phyloP scores from a whole-genome alignment of 2,329 filamentous ascomycete species.

The Ophiocordyceps camponoti-leonardi region DNA sequence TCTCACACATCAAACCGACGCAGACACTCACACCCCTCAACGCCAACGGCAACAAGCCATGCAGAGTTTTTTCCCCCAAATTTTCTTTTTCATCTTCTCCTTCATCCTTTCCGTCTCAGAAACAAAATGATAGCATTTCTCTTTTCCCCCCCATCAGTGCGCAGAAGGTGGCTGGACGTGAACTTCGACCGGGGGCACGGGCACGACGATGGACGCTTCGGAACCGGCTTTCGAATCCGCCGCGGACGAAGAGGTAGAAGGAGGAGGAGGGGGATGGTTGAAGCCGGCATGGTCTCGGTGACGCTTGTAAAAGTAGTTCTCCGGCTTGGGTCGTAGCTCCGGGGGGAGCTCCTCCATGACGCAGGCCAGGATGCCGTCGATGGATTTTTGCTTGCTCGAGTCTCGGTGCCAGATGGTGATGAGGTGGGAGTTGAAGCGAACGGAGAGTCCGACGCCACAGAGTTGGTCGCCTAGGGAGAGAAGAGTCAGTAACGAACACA shows the following conservation, averaged over 20 bases:
- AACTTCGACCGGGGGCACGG: slow-evolving; percentile 8
- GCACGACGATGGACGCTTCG: not conserved
- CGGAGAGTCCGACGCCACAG: slow-evolving; percentile 73
- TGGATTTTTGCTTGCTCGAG: slow-evolving; percentile 59
- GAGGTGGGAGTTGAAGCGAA: slow-evolving; percentile 76
- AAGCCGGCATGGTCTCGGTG: slow-evolving; percentile 80
- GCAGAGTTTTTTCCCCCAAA: too few species aligned
- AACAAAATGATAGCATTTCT: too few species aligned
- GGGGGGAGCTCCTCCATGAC: slow-evolving; percentile 57
- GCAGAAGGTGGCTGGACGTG: slow-evolving; percentile 9
- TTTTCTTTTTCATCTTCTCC: too few species aligned
- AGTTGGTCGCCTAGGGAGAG: slow-evolving; percentile 54
- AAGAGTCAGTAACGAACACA: too few species aligned
- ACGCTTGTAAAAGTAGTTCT: slow-evolving; percentile 72
- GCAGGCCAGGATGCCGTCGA: slow-evolving; percentile 55
- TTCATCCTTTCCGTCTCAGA: too few species aligned
- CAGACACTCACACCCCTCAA: too few species aligned
- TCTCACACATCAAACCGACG: too few species aligned
- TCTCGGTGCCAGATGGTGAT: slow-evolving; percentile 92
- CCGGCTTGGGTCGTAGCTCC: slow-evolving; percentile 54
- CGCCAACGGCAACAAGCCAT: too few species aligned
- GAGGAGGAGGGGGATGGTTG: slow-evolving; percentile 33
- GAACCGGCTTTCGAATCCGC: not conserved
- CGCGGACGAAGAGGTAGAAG: too few species aligned
- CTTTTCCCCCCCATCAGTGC: slow-evolving; percentile 5